phyloP scores from a whole-genome alignment of 805 yeast species.

The Yarrowia sp. region DNA sequence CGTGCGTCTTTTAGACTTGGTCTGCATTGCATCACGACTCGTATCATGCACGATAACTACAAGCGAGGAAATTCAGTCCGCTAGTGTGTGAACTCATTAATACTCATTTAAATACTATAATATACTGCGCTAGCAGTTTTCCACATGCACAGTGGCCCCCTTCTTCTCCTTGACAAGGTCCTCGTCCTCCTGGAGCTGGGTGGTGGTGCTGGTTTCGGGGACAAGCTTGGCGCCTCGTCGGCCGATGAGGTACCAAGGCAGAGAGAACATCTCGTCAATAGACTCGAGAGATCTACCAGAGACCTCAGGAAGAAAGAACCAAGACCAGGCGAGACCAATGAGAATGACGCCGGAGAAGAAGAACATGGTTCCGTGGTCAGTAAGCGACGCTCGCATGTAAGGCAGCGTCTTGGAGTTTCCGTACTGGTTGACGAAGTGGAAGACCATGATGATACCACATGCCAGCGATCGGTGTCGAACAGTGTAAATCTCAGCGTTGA shows the following conservation, averaged over 20 bases:
- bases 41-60: neutral
- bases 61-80: no score
- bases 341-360: slow-evolving; percentile 57
- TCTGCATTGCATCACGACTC: slow-evolving; percentile 1
- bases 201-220: slow-evolving; percentile 36
- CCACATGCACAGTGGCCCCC: slow-evolving; percentile 31
- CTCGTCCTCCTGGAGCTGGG: slow-evolving; percentile 31
- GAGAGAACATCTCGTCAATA: slow-evolving; percentile 59
- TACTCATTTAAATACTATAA: neutral
- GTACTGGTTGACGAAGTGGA: slow-evolving; percentile 64
- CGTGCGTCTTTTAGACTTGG: neutral
- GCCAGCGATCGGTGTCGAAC: slow-evolving; percentile 59
- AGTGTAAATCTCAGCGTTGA: slow-evolving; percentile 64
- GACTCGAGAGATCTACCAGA: slow-evolving; percentile 61
- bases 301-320: slow-evolving; percentile 61
- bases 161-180: slow-evolving; percentile 31
- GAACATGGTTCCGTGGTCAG: slow-evolving; percentile 59
- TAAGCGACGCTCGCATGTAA: slow-evolving; percentile 57
- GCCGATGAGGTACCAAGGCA: slow-evolving; percentile 67
- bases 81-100: neutral
- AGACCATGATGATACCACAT: slow-evolving; percentile 60
- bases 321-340: slow-evolving; percentile 56
- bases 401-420: slow-evolving; percentile 65
- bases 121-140: neutral
- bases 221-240: slow-evolving; percentile 40